Base-by-base conservation (phyloP, 345 rosid genomes). In the Laguncularia racemosa region DNA sequence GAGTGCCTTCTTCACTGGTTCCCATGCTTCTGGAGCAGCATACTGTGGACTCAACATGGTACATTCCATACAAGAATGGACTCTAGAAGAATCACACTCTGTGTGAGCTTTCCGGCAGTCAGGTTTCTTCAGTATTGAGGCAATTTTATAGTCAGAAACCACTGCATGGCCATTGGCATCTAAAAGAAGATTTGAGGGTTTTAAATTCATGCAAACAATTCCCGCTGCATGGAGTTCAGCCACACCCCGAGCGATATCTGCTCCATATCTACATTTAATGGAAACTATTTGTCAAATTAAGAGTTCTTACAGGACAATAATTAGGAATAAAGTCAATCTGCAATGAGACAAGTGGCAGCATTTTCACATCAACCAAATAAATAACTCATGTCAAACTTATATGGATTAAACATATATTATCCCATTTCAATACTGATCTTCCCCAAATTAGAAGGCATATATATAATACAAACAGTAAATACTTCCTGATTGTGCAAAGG, bases 21-120 rank as follows among this genome's bases (percentile, higher is more conserved):
- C 99, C 99, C 97, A 93, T 58, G 88, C 97, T 84, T 89, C 99
- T 46, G 99, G 97, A 33, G 99, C 95, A 56, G 91, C 82, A 71
- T 93, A 85, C 57, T 89, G 89, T 44, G 97, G 97, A 67, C 89
- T 85, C 50, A 85, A 87, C 76, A 85, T 83, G 52, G 81, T 73
- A 68, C 96, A 87, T 69, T 93, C 99, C 81, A 86, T 77, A 59
- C 90, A 92, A 20, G 83, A 86, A 77, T 86, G 85, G 58, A 71
- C 55, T 67, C 79, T 81, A 10, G 79, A 77, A 53, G 88, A 78
- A 63, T 88, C 98, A 59, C 72, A 70, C 63, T 81, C 91, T 45
- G 75, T 20, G 52, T 78, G 82, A 63, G 80, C 81, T 78, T 84
- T 92, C 50, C 79, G 77, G 73, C 93, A 92, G 19, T 64, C 57